Evolutionary conservation across 2,329 filamentous ascomycete species (phyloP), one percentile per base, ranked within the genome.

Genomic region (Hypoxylon sp.): DNA sequence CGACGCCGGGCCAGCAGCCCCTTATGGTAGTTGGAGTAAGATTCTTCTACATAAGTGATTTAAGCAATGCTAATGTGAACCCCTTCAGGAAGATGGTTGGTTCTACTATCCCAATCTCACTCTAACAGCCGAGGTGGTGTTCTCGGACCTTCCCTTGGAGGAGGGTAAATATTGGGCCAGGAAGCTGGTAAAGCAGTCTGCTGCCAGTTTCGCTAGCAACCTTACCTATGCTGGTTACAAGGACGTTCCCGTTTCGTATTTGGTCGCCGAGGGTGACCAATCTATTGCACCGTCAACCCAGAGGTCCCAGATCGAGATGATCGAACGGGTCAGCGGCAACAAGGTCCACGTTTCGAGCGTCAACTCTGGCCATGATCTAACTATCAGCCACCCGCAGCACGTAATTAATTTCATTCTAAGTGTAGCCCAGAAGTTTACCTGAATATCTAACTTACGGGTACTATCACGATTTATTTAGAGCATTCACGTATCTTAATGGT

Each of bases 191-290:
- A 60, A 61, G 26, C 79, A 80, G 49, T 78, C 74, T 0, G 63
- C 71, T 8, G 58, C 68, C 4, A 73, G 71, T 53, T 80, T 79
- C 60, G 49, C 52, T 0, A 70, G 68, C 20, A 64, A 67, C 8
- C 59, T 81, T 41, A 78, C 75, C 3, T 74, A 80, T 65, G 61
- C 72, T 5, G 78, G 77, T 1, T 80, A 79, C 61, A 76, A 75
- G 48, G 71, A 79, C 50, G 68, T 79, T 1, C 75, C 75, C 0
- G 75, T 76, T 2, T 78, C 74, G 5, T 81, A 76, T 59, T 65
- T 80, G 15, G 8, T 80, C 39, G 74, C 73, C 47, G 74, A 77
- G 53, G 59, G 71, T 1, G 78, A 81, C 61, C 20, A 55, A 13
- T 69, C 69, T 26, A 68, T 80, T 28, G 47, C 70, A 3, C 68